These are phyloP conservation scores for Teunomyces panamensis DNA, from an alignment of 805 yeast genomes.

Conservation along the genomic window DNA sequence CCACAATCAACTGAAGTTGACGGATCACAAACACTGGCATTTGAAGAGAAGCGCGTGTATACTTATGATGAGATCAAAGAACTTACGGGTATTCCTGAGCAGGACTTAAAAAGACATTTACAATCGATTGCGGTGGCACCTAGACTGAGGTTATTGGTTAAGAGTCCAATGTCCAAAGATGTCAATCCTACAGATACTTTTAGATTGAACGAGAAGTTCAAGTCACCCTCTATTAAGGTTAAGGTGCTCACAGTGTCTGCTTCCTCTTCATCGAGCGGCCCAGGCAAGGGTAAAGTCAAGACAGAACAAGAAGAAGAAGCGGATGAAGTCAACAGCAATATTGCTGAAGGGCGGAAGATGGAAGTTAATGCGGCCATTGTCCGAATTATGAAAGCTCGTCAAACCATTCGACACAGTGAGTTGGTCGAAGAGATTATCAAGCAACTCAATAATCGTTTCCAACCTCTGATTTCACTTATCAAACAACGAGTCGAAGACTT, in stretches of 20 bases:
- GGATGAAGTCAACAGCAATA: constrained; percentile 50
- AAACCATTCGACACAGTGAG: constrained; percentile 57
- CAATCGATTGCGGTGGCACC: constrained; percentile 86
- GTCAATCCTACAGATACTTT: constrained; percentile 64
- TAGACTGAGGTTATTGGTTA: constrained; percentile 67
- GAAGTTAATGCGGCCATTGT: constrained; percentile 85
- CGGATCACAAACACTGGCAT: constrained; percentile 35
- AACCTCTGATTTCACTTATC: constrained; percentile 63
- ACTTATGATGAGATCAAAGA: constrained; percentile 61
- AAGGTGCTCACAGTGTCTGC: constrained; percentile 70
- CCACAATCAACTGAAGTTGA: constrained; percentile 34
- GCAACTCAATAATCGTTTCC: constrained; percentile 60
- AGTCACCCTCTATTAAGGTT: constrained; percentile 63
- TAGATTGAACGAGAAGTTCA: constrained; percentile 63
- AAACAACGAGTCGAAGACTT: constrained; percentile 72
- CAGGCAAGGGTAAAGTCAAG: constrained; percentile 24
- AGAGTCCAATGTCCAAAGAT: constrained; percentile 72
- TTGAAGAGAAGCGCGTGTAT: constrained; percentile 52
- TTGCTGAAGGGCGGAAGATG: constrained; percentile 61
- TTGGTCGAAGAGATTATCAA: constrained; percentile 63
- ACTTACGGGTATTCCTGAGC: constrained; percentile 67
- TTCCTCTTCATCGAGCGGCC: constrained; percentile 12
- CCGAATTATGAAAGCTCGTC: constrained; percentile 79
- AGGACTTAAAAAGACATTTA: constrained; percentile 72
- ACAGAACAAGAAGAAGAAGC: constrained; percentile 54